phyloP scores from a whole-genome alignment of 2,329 filamentous ascomycete genomes.

The Kalmusia sp. region DNA sequence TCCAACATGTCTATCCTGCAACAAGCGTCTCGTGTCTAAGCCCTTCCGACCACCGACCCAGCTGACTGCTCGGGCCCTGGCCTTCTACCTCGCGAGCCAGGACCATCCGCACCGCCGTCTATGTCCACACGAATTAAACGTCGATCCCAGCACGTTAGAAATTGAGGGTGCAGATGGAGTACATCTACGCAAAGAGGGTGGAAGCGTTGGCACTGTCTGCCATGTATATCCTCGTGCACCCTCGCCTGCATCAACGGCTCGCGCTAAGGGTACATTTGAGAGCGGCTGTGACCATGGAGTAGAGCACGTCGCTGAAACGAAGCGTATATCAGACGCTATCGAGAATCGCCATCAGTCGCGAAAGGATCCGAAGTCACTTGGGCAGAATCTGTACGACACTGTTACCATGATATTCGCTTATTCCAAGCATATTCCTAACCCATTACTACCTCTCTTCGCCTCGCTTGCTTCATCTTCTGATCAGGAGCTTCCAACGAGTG shows the following conservation, averaged over 20 bases:
- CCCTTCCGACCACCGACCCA: constrained; percentile 81
- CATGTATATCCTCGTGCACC: constrained; percentile 9
- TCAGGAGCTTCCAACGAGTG: not conserved
- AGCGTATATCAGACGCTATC: constrained; percentile 23
- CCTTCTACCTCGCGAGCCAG: constrained; percentile 79
- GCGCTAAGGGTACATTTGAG: too few relatives aligned
- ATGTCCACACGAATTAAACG: constrained; percentile 61
- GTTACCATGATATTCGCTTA: constrained; percentile 42
- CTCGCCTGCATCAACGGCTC: not conserved
- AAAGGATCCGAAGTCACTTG: constrained; percentile 68
- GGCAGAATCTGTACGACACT: constrained; percentile 62
- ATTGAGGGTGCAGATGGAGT: constrained; percentile 21
- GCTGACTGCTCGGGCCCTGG: constrained; percentile 81
- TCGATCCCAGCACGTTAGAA: constrained; percentile 35
- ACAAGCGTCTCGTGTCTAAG: constrained; percentile 70
- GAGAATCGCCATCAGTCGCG: constrained; percentile 35
- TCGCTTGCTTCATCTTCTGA: constrained; percentile 21
- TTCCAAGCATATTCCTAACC: constrained; percentile 38
- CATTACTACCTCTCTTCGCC: constrained; percentile 27
- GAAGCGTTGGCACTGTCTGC: constrained; percentile 5
- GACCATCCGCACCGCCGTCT: constrained; percentile 76
- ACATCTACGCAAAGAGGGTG: not conserved
- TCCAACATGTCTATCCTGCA: constrained; percentile 80
- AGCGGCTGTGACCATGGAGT: not conserved
- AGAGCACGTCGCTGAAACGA: constrained; percentile 1